These are phyloP conservation scores for Penstemon eatonii DNA, from an alignment of 257 asterid species.

Conservation along the genomic window DNA sequence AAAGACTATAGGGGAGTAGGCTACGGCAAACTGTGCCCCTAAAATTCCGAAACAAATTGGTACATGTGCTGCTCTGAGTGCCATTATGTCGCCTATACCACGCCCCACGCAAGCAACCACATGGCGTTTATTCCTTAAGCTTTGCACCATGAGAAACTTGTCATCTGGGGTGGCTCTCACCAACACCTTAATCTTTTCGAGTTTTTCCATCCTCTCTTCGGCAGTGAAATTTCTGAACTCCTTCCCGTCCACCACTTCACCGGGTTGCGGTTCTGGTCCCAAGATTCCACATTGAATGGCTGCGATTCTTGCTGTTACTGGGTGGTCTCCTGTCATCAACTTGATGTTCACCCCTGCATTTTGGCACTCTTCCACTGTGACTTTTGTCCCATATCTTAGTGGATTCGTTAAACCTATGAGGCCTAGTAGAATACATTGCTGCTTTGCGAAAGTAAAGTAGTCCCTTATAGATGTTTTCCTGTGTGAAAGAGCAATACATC, in stretches of 20 bases:
- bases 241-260: constrained; percentile 19
- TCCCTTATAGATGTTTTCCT: constrained; percentile 29
- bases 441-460: constrained; percentile 21
- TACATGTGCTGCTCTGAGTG: constrained; percentile 28
- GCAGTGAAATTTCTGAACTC: constrained; percentile 18
- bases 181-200: constrained; percentile 24
- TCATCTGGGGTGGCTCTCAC: constrained; percentile 30
- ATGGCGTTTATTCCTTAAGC: constrained; percentile 23
- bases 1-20: constrained; percentile 21
- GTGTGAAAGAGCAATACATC: constrained; percentile 40
- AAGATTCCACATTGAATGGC: constrained; percentile 26
- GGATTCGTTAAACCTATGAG: constrained; percentile 2
- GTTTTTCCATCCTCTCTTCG: constrained; percentile 30
- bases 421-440: constrained; percentile 29
- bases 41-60: constrained; percentile 28
- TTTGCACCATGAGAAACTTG: constrained; percentile 32
- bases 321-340: no score
- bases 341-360: no score
- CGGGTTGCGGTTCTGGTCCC: constrained; percentile 6
- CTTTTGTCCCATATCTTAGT: no score
- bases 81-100: constrained; percentile 27
- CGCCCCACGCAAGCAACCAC: constrained; percentile 31
- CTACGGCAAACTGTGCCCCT: constrained; percentile 27
- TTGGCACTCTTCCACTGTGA: no score
- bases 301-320: no score